Conservation (phyloP, 495 filamentous ascomycete species). For the Penicillium flavigenum region DNA sequence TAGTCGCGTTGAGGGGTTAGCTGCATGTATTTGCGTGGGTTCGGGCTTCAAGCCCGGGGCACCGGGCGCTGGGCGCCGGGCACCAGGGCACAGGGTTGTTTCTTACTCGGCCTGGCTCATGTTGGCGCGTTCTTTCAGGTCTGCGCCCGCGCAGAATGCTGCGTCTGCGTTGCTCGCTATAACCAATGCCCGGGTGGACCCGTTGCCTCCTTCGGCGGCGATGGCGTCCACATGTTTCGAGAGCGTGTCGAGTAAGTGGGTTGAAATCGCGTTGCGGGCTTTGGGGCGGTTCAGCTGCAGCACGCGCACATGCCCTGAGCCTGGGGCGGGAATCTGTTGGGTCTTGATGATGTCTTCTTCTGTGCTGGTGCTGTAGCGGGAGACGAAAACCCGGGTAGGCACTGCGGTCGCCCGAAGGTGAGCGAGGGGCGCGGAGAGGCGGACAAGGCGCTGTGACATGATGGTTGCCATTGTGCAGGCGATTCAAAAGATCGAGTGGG, state of each 20-base stretch:
- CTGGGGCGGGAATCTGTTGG: constrained; percentile 72
- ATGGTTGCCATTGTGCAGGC: constrained; percentile 20
- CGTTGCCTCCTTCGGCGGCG: constrained; percentile 61
- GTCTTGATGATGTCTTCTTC: constrained; percentile 61
- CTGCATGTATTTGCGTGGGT: background rate
- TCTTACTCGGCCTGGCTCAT: constrained; percentile 70
- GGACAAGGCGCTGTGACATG: constrained; percentile 37
- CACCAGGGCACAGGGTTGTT: background rate
- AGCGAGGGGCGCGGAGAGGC: constrained; percentile 24
- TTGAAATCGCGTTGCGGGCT: constrained; percentile 88
- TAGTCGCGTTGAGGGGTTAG: background rate
- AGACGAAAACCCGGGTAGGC: constrained; percentile 32
- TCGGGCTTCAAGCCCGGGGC: background rate
- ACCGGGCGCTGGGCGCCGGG: background rate
- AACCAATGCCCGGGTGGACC: constrained; percentile 72
- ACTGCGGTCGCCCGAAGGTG: constrained; percentile 23
- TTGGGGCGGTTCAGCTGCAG: constrained; percentile 81
- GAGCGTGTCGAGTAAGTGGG: constrained; percentile 67
- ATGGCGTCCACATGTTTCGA: constrained; percentile 67
- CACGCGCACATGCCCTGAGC: constrained; percentile 80
- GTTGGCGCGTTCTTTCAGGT: constrained; percentile 79
- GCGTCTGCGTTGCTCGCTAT: constrained; percentile 73
- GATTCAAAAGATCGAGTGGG: constrained; percentile 3
- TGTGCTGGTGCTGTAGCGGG: constrained; percentile 38
- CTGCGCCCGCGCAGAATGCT: constrained; percentile 91